Percentiles rank a stretch among this genome's conserved stretches.
Conservation (phyloP, 2,329 filamentous ascomycete genomes). For the Phaeosphaeriaceae sp. region DNA sequence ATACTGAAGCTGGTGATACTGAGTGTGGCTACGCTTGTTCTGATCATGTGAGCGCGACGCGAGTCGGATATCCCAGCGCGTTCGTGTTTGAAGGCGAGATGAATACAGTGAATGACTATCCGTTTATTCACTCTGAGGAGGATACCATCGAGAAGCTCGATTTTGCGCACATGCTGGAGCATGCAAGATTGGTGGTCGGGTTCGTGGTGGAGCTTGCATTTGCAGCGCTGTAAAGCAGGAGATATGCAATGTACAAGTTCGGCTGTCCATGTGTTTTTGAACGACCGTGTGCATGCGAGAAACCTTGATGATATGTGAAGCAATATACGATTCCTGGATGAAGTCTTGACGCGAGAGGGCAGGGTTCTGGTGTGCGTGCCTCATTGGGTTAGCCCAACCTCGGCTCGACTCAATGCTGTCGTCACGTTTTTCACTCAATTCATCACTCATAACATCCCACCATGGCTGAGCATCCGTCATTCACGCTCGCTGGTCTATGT, state of each 20-base stretch:
- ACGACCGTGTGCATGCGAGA: neutral
- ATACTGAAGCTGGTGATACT: conserved; percentile 82
- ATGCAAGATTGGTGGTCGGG: conserved; percentile 81
- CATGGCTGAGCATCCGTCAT: conserved; percentile 41
- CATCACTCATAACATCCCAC: conserved; percentile 7
- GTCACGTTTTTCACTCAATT: neutral
- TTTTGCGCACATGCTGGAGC: conserved; percentile 90
- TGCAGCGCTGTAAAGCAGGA: conserved; percentile 64
- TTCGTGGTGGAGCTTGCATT: conserved; percentile 84
- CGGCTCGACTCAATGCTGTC: neutral
- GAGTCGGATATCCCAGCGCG: conserved; percentile 74
- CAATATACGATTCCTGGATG: neutral
- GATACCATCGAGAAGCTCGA: conserved; percentile 74
- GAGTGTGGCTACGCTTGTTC: conserved; percentile 86
- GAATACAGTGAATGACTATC: conserved; percentile 56
- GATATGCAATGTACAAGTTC: neutral
- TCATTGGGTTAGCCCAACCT: neutral
- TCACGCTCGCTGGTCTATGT: conserved; percentile 37
- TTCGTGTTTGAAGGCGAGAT: conserved; percentile 78
- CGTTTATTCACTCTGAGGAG: conserved; percentile 72
- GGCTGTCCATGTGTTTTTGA: neutral
- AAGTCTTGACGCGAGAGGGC: neutral
- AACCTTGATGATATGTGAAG: neutral
- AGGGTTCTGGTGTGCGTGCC: neutral
- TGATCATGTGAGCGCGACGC: conserved; percentile 74